Evolutionary conservation across 345 rosid species (phyloP), one percentile per base, ranked within the genome.

Genomic region (Eucalyptus sideroxylon): DNA sequence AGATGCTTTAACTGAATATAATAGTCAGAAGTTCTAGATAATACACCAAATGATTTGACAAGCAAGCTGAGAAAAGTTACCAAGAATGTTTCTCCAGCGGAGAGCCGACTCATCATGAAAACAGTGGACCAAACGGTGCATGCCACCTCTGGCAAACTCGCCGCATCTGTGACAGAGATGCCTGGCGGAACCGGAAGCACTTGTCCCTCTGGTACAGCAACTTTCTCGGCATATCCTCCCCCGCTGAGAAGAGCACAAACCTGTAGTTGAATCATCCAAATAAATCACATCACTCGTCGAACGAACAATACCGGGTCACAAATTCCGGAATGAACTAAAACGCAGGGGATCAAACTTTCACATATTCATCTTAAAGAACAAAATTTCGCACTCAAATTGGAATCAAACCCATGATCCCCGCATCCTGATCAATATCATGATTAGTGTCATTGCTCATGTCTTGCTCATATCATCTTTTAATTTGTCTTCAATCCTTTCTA

Each of bases 201-300:
- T 89, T 97, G 98, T 17, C 94, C 98, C 16, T 91, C 96, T 8
- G 98, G 95, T 87, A 95, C 97, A 23, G 95, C 91, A 44, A 97
- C 99, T 92, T 95, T 95, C 95, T 97, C 99, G 0, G 98, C 98
- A 88, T 96, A 95, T 9, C 98, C 98, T 89, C 99, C 98, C 90
- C 99, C 99, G 80, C 93, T 90, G 6, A 97, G 98, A 90, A 97
- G 98, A 89, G 98, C 98, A 94, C 98, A 97, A 44, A 96, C 97
- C 97, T 96, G 86, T 34, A 72, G 53, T n/a, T 6, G n/a, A 51
- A 49, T 3, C 82, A 88, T 77, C 83, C 83, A 77, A 21, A 77
- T 77, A 77, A 77, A 11, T 77, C 85, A 40, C 85, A 40, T 77
- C 47, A 37, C 85, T 77, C 45, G 0, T 77, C 0, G 16, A 77